Base-by-base conservation (phyloP, 225 moss, liverwort and hornwort species). In the Lunularia cruciata region DNA sequence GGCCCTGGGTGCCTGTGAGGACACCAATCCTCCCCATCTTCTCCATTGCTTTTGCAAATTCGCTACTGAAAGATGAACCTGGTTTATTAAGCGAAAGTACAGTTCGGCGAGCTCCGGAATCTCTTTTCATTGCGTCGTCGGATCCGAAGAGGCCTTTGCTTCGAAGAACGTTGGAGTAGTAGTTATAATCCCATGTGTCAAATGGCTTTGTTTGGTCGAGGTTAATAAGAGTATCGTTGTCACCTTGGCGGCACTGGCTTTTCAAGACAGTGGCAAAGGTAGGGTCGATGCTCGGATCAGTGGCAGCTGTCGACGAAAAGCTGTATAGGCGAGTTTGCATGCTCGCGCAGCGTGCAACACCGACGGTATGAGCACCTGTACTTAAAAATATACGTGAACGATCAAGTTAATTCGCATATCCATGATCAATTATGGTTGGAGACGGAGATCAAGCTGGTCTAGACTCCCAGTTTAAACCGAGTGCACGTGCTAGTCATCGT, bases 311-410 rank as follows among this genome's bases (percentile, higher is more conserved):
- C 26, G 78, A 74, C 0, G 0, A 47, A 43, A 76, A 84, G 64
- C 80, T 79, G 72, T 88, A 86, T 3, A 88, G 28, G 33, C 80
- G 67, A 1, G 1, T 2, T 14, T 0, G 0, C 11, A 82, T 38
- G 60, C 1, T 0, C 3, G 8, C 5, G 39, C 90, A 90, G 5
- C 43, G 73, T 3, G 77, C 2, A 1, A 47, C 0, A 30, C 90
- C 90, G 14, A 84, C 78, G 1, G 83, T 78, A 18, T 90, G 88
- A 2, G 75, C 70, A 66, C 84, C 86, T 90, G 69, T 31, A 58
- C 3, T 16, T 10, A 43, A 43, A 43, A 11, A 43, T 10, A 1
- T 43, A 2, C n/a, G 3, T 27, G 26, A 57, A 9, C 1, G 9
- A 30, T 57, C 2, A 52, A 6, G n/a, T 3, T 8, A 57, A 13